A percentile compares a stretch with the other conserved stretches of the same genome.
These are phyloP conservation scores for Aspergillus candidus DNA, from an alignment of 2,329 filamentous ascomycete genomes.

Conservation along the genomic window DNA sequence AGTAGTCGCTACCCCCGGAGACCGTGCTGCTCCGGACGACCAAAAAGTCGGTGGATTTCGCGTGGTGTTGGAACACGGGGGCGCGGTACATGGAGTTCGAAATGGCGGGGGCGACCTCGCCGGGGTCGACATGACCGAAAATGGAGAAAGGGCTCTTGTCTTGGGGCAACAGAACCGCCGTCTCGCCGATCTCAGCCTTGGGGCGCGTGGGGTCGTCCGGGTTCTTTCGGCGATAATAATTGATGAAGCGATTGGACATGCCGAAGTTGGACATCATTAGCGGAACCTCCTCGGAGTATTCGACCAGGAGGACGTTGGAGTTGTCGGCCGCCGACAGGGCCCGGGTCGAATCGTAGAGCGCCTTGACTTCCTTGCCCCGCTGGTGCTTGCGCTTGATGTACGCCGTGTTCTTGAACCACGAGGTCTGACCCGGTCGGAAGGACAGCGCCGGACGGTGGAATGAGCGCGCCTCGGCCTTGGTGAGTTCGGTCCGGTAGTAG, in stretches of 20 bases:
- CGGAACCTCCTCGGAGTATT: constrained; percentile 93
- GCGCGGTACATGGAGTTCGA: constrained; percentile 95
- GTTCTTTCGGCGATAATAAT: constrained; percentile 88
- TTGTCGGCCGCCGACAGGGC: constrained; percentile 86
- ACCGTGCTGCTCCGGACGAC: constrained; percentile 77
- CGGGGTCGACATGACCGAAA: constrained; percentile 87
- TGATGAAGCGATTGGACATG: constrained; percentile 93
- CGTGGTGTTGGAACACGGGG: constrained; percentile 80
- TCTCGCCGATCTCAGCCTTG: constrained; percentile 81
- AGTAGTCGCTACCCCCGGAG: constrained; percentile 70
- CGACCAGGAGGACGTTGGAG: constrained; percentile 77
- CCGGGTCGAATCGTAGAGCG: constrained; percentile 72
- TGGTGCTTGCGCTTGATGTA: constrained; percentile 74
- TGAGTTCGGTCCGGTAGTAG: constrained; percentile 85
- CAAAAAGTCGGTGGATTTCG: constrained; percentile 76
- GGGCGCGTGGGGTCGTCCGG: constrained; percentile 68
- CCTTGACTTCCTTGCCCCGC: constrained; percentile 70
- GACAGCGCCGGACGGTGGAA: constrained; percentile 78
- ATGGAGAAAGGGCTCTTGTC: constrained; percentile 94
- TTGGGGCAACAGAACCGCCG: constrained; percentile 78
- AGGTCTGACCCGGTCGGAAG: constrained; percentile 63
- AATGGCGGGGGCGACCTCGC: constrained; percentile 81
- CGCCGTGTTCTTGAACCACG: constrained; percentile 67
- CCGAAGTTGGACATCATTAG: constrained; percentile 91
- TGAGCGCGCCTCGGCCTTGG: constrained; percentile 64